phyloP scores from a whole-genome alignment of 441 rosid species.

The Populus hybrid region DNA sequence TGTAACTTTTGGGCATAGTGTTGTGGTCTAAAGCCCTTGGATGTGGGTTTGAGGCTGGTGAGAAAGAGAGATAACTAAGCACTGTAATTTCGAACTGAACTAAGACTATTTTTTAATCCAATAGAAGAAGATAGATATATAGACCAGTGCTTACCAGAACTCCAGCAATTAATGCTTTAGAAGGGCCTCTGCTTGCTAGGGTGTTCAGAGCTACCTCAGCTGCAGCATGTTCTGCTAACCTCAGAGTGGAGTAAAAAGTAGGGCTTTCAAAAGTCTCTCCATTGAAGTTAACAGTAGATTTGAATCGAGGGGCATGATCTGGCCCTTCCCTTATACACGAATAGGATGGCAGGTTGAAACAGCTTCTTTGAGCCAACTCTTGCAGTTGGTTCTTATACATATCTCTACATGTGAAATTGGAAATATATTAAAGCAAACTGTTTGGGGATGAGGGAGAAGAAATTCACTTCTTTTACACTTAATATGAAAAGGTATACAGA shows the following conservation, averaged over 20 bases:
- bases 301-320: conserved; percentile 84
- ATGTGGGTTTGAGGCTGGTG: neutral
- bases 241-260: conserved; percentile 59
- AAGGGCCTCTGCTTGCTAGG: conserved; percentile 60
- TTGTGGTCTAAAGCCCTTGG: neutral
- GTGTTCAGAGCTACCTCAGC: conserved; percentile 72
- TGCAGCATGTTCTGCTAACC: conserved; percentile 78
- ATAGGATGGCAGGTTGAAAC: conserved; percentile 78
- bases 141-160: conserved; percentile 44
- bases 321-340: conserved; percentile 82
- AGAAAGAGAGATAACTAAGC: neutral
- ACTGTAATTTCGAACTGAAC: no score
- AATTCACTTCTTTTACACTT: neutral
- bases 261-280: conserved; percentile 84
- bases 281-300: conserved; percentile 80
- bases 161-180: conserved; percentile 62
- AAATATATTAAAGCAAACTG: neutral
- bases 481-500: neutral
- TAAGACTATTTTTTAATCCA: neutral
- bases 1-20: neutral
- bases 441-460: neutral
- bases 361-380: conserved; percentile 26
- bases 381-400: conserved; percentile 84
- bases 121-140: neutral
- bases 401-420: conserved; percentile 9